Base-by-base conservation (phyloP, 305 asterid species). In the Fraxinus platypoda region DNA sequence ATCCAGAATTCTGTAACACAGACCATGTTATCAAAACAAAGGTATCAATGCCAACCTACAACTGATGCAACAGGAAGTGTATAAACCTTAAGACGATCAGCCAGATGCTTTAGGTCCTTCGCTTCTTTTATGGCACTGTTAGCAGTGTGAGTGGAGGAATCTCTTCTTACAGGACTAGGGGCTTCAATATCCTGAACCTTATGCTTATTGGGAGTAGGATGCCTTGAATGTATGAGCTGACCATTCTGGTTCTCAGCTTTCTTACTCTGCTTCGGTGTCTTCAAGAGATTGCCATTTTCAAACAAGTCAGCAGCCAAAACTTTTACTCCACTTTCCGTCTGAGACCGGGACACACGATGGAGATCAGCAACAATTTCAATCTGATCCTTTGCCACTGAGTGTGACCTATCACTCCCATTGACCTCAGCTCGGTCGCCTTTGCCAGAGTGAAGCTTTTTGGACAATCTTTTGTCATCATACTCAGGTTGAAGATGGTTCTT, bases 111-210 rank as follows among this genome's bases (percentile, higher is more conserved):
- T 59, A 97, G 95, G 89, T 93, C 92, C 87, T 89, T 97, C 2
- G 97, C 99, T 84, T 97, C 99, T 91, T 93, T 97, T 21, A 97
- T 78, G 84, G 94, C 94, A 89, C 82, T 92, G 49, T 89, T 88
- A 87, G 93, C 98, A 78, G 95, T 92, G 79, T 93, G 95, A 86
- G 91, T 95, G 43, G 97, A 88, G 80, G 97, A 88, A 79, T 95
- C 98, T 91, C 93, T 91, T 78, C 94, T 90, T 85, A 84, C 88
- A 81, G 98, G 95, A 87, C 97, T 95, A 11, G 93, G 89, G 83
- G 94, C 92, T 35, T 91, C 92, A 70, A 82, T 83, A 87, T 91
- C 97, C 79, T 90, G 91, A 81, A 74, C 86, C 89, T 86, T 91
- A 52, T 85, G 88, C 46, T 89, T 79, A 88, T 83, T 89, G 21